Evolutionary conservation across 2,329 filamentous ascomycete species (phyloP).

Genomic region (Diplocarpon rosae): DNA sequence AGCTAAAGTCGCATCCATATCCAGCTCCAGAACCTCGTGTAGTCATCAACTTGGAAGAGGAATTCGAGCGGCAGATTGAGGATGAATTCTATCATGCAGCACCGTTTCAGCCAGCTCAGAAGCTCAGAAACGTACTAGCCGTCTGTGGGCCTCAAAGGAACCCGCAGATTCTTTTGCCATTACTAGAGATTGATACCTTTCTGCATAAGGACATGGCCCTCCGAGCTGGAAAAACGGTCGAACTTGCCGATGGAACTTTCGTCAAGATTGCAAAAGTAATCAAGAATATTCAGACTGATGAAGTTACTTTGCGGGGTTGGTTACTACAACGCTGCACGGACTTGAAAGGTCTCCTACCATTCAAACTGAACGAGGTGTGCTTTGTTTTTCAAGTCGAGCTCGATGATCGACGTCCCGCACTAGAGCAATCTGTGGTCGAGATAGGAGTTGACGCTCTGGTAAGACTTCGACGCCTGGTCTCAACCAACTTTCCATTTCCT

Average conservation of each 20-base stretch:
- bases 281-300: slow-evolving; percentile 16
- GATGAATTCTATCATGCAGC: background rate
- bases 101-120: background rate
- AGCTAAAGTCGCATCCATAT: too few relatives aligned
- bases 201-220: background rate
- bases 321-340: slow-evolving; percentile 28
- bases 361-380: slow-evolving; percentile 35
- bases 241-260: slow-evolving; percentile 24
- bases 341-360: slow-evolving; percentile 27
- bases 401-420: slow-evolving; percentile 24
- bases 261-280: slow-evolving; percentile 31
- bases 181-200: background rate
- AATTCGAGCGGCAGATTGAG: background rate
- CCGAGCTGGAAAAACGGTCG: slow-evolving; percentile 10
- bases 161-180: background rate
- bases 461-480: slow-evolving; percentile 32
- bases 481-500: slow-evolving; percentile 44
- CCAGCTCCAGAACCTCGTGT: background rate
- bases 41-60: slow-evolving; percentile 1
- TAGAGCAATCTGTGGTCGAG: slow-evolving; percentile 33
- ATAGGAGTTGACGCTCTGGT: slow-evolving; percentile 31
- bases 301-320: slow-evolving; percentile 31
- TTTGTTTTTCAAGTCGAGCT: slow-evolving; percentile 29
- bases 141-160: background rate
- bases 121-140: background rate